A percentile compares a stretch with the other conserved stretches of the same genome.
Evolutionary conservation across 2,329 filamentous ascomycete species (phyloP).

Genomic region (Shiraia bambusicola): DNA sequence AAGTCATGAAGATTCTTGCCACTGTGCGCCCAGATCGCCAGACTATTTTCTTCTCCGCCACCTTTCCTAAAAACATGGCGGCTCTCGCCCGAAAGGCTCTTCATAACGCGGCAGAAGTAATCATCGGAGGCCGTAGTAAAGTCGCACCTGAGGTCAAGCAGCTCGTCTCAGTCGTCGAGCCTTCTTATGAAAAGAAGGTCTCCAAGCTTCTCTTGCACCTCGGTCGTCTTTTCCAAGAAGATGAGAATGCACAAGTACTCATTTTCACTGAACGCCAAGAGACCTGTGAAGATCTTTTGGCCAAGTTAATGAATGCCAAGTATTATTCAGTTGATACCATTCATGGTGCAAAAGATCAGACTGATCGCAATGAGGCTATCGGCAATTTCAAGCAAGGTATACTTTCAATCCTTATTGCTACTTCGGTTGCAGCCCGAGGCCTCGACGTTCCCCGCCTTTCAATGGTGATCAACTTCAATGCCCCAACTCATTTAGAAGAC

Average conservation of each 20-base stretch:
- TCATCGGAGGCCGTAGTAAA: conserved; percentile 79
- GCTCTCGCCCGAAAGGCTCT: conserved; percentile 86
- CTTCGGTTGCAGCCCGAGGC: conserved; percentile 91
- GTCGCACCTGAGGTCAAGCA: conserved; percentile 78
- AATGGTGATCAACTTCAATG: conserved; percentile 93
- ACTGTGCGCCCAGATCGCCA: conserved; percentile 91
- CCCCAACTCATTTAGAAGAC: conserved; percentile 91
- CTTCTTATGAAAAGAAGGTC: conserved; percentile 72
- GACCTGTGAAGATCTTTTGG: conserved; percentile 52
- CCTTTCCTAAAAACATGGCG: conserved; percentile 92
- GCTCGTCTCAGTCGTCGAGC: conserved; percentile 70
- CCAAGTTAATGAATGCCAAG: conserved; percentile 32
- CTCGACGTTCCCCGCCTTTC: conserved; percentile 95
- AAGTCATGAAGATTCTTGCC: conserved; percentile 93
- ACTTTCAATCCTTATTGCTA: conserved; percentile 87
- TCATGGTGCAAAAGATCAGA: conserved; percentile 71
- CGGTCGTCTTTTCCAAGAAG: conserved; percentile 79
- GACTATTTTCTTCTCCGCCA: conserved; percentile 93
- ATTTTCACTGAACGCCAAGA: conserved; percentile 94
- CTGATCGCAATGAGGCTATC: conserved; percentile 39
- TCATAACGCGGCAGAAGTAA: conserved; percentile 83
- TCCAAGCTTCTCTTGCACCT: conserved; percentile 79
- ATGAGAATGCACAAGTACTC: conserved; percentile 85
- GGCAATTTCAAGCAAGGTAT: conserved; percentile 63
- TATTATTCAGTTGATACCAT: conserved; percentile 63